phyloP scores from a whole-genome alignment of 2,329 filamentous ascomycete genomes.

The Arthroderma sp. region DNA sequence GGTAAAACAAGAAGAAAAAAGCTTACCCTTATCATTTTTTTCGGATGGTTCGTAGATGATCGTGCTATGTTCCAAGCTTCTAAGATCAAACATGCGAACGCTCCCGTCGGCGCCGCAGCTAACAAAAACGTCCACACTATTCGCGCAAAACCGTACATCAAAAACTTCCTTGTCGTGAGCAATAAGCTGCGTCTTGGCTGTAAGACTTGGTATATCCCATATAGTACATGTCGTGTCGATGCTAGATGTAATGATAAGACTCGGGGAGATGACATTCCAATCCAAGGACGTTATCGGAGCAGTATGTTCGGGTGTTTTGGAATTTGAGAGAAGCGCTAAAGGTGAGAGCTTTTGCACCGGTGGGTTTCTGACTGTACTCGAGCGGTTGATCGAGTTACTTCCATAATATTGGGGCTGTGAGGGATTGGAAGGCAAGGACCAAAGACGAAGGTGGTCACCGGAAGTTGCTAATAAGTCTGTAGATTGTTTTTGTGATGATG shows the following conservation, averaged over 20 bases:
- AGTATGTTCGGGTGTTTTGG: conserved; percentile 95
- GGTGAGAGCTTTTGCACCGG: conserved; percentile 76
- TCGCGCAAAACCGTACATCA: conserved; percentile 94
- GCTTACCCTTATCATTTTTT: conserved; percentile 56
- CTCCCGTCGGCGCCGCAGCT: conserved; percentile 96
- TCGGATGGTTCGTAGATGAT: conserved; percentile 97
- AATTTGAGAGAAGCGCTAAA: conserved; percentile 85
- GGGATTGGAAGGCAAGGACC: conserved; percentile 60
- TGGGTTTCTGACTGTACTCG: conserved; percentile 46
- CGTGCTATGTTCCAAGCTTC: conserved; percentile 92
- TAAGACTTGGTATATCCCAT: conserved; percentile 96
- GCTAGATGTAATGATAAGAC: conserved; percentile 94
- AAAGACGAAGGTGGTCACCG: conserved; percentile 82
- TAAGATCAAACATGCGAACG: conserved; percentile 95
- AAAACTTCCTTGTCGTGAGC: conserved; percentile 99
- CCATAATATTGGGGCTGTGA: conserved; percentile 44
- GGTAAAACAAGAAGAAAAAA: too few relatives aligned
- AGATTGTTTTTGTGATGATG: conserved; percentile 85
- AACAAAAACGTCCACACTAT: conserved; percentile 96
- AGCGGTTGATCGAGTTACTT: conserved; percentile 56
- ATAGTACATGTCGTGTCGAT: conserved; percentile 99
- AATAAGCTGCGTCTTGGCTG: conserved; percentile 94
- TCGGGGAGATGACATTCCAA: conserved; percentile 95
- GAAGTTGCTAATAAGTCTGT: conserved; percentile 92
- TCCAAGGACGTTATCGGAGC: conserved; percentile 91